Evolutionary conservation across 305 asterid species (phyloP), one percentile per base, ranked within the genome.

Genomic region (Nicotiana rustica): DNA sequence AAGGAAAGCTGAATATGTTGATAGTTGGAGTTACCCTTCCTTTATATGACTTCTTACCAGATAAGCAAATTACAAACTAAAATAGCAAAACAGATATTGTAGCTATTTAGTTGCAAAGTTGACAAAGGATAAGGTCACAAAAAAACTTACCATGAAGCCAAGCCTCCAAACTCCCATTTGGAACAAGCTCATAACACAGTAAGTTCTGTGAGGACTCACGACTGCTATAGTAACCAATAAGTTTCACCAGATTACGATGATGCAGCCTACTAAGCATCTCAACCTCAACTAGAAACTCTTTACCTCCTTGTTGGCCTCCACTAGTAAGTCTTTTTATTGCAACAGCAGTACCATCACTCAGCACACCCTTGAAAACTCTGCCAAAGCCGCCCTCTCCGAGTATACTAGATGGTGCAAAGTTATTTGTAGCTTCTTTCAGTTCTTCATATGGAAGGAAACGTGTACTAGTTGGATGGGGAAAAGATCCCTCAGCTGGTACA

Each of bases 321-420:
- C 83, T 89, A 81, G 91, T 91, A 67, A 96, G 98, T 87, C 86
- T 94, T 87, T 96, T 96, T 91, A 96, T 93, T 70, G 99, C 99
- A 77, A 96, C 99, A 85, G 93, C 90, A 66, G 98, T 94, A 67
- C 99, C 99, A 85, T 96, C 98, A 86, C 90, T 81, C 73, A 96
- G 83, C 66, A 92, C 93, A 84, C 98, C 99, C 90, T 92, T 93
- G 91, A 90, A 96, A 87, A 96, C 99, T 83, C 87, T 91, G 57
- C 99, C 99, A 80, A 96, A 96, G 79, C 99, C 99, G 84, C 98
- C 99, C 90, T 94, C 99, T 25, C 98, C 99, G 77, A 96, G 95
- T 87, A 96, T 80, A 85, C 94, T 92, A 77, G 92, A 83, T 61
- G 88, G 66, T 82, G 92, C 97, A 88, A 96, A 96, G 87, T 94